Evolutionary conservation across 2,329 filamentous ascomycete species (phyloP), one percentile per base, ranked within the genome.

Genomic region (Colletotrichum theobromicola): DNA sequence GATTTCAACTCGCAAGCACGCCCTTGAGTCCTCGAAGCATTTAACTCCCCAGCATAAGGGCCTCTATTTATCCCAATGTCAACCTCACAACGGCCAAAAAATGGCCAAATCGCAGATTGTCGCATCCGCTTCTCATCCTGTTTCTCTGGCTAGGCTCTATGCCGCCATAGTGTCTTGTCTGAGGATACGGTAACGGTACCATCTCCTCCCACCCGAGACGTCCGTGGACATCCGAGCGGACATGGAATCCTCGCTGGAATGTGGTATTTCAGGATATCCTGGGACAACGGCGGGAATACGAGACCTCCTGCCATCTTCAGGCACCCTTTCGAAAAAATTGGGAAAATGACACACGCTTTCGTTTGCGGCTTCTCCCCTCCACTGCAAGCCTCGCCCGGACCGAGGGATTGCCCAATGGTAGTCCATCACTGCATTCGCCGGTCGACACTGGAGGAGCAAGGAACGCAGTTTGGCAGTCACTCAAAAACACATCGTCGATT

Each of bases 221-320:
- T 75, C 72, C 57, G 72, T 72, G 68, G 46, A 63, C 63, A 62
- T 75, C 68, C 69, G 62, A 72, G 72, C 68, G 37, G 63, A 46
- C 35, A 16, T 34, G 21, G 35, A 24, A 70, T n/a, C 55, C 62
- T 42, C 42, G 37, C 32, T 42, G 62, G 42, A 67, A 67, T 74
- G 68, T 62, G 53, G 21, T 60, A 70, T 61, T 70, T 65, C 60
- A 58, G 53, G 67, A 53, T 55, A 55, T 26, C 26, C 60, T 64
- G 61, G 71, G 71, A 66, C 71, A 74, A 74, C 67, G 60, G 37
- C 53, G 30, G 24, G 53, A 24, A 24, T 13, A 62, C 34, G 70
- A 55, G 37, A 30, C 37, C 46, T 30, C 35, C 53, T 35, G 37
- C 28, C 53, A 16, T 12, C 15, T 18, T 34, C 34, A 18, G 26